Evolutionary conservation across 129 eudicot species (phyloP).

Genomic region (Pittosporum tobira): DNA sequence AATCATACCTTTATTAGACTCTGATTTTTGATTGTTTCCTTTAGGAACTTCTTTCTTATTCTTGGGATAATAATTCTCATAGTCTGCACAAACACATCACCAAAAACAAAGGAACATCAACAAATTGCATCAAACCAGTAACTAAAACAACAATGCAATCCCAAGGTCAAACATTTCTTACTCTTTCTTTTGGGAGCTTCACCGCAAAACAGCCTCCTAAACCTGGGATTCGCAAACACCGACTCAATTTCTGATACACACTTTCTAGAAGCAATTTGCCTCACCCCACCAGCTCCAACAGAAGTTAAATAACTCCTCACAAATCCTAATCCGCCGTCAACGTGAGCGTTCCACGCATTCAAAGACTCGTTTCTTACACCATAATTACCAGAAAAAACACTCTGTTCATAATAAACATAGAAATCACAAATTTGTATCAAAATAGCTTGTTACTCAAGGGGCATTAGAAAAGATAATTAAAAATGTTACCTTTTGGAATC

Average conservation of each 20-base stretch:
- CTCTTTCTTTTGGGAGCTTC: conserved; percentile 43
- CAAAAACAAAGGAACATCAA: conserved; percentile 2
- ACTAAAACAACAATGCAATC: background rate
- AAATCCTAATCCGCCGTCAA: conserved; percentile 28
- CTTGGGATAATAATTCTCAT: conserved; percentile 55
- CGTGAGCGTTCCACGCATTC: conserved; percentile 17
- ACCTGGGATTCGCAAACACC: conserved; percentile 15
- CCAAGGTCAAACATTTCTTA: conserved; percentile 7
- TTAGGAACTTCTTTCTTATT: conserved; percentile 46
- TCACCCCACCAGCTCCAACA: conserved; percentile 28
- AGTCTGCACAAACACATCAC: conserved; percentile 31
- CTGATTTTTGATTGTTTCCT: conserved; percentile 38
- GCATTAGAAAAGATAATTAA: no score
- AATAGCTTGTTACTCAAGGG: no score
- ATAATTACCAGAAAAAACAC: conserved; percentile 17
- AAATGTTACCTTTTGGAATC: conserved; percentile 25
- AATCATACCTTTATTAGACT: conserved; percentile 42
- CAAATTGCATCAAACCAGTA: background rate
- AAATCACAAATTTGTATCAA: background rate
- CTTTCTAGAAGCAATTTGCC: conserved; percentile 13
- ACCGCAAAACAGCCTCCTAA: conserved; percentile 39
- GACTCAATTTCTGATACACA: conserved; percentile 17
- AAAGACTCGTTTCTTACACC: conserved; percentile 18
- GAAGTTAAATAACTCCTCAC: conserved; percentile 43
- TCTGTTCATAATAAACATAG: conserved; percentile 25